These are phyloP conservation scores for Ustilago tritici DNA, from an alignment of 1,284 basidiomycete genomes.

Conservation along the genomic window DNA sequence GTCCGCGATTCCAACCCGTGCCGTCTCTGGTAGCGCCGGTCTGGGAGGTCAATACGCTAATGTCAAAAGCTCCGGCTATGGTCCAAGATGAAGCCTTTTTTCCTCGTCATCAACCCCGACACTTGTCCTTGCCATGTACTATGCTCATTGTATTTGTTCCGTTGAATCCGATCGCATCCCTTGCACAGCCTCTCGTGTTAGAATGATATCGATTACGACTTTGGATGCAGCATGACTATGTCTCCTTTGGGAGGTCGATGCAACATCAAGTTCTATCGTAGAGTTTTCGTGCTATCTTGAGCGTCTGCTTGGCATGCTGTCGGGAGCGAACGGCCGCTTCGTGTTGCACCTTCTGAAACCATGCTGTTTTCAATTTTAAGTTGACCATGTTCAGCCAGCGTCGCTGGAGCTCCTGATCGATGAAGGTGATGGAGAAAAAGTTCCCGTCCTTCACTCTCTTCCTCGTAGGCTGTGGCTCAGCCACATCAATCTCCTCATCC, in stretches of 20 bases:
- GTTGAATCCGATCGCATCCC: neutral
- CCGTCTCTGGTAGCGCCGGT: conserved; percentile 46
- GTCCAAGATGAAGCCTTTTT: conserved; percentile 24
- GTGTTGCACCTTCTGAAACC: neutral
- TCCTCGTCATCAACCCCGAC: neutral
- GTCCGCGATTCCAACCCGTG: conserved; percentile 39
- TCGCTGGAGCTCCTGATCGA: neutral
- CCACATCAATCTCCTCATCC: neutral
- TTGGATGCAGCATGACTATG: neutral
- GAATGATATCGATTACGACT: neutral
- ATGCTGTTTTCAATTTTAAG: neutral
- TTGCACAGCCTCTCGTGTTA: neutral
- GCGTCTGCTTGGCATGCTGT: neutral
- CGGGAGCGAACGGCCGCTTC: neutral
- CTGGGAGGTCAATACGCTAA: conserved; percentile 54
- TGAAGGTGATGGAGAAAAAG: neutral
- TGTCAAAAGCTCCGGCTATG: conserved; percentile 57
- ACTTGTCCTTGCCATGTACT: conserved; percentile 1
- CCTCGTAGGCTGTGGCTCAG: neutral
- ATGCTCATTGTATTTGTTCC: conserved; percentile 13
- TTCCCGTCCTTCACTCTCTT: neutral
- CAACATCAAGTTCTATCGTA: neutral
- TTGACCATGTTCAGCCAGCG: neutral
- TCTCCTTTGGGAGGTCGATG: neutral
- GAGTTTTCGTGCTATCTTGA: neutral